Conservation (phyloP, 2,329 filamentous ascomycete genomes). For the Chalara sp. region DNA sequence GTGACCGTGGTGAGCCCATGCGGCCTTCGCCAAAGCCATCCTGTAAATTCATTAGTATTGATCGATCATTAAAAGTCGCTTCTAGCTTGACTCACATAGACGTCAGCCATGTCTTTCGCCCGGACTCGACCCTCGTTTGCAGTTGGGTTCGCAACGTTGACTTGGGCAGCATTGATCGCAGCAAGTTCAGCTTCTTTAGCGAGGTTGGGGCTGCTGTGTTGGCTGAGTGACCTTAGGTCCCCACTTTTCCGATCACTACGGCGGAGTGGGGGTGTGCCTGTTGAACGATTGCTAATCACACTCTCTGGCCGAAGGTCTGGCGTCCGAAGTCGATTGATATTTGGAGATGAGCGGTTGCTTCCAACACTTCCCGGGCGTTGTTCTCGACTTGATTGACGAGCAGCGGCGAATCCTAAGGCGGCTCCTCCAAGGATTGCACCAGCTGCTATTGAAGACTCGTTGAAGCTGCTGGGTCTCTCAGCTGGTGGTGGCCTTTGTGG, state of each 20-base stretch:
- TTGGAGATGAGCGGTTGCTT: conserved; percentile 21
- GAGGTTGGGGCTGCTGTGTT: conserved; percentile 31
- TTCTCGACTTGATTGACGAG: conserved; percentile 23
- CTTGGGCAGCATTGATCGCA: conserved; percentile 29
- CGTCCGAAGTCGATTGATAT: conserved; percentile 26
- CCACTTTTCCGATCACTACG: conserved; percentile 61
- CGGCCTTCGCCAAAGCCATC: conserved; percentile 90
- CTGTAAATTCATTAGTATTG: conserved; percentile 38
- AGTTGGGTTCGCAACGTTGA: conserved; percentile 64
- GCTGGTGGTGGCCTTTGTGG: conserved; percentile 14
- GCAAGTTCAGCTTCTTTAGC: conserved; percentile 37
- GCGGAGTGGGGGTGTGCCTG: conserved; percentile 61
- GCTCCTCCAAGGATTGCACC: conserved; percentile 19
- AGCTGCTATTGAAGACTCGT: conserved; percentile 15
- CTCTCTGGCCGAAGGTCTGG: conserved; percentile 54
- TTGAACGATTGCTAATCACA: conserved; percentile 45
- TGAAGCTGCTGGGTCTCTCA: conserved; percentile 17
- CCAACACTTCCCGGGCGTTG: conserved; percentile 21
- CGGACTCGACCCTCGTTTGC: conserved; percentile 84
- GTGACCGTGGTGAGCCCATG: conserved; percentile 80
- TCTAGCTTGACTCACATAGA: conserved; percentile 66
- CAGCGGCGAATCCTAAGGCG: conserved; percentile 23
- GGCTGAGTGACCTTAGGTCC: conserved; percentile 64
- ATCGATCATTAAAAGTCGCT: conserved; percentile 8
- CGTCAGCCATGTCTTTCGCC: conserved; percentile 81